Evolutionary conservation across 441 rosid species (phyloP).

Genomic region (Adansonia rubrostipa): DNA sequence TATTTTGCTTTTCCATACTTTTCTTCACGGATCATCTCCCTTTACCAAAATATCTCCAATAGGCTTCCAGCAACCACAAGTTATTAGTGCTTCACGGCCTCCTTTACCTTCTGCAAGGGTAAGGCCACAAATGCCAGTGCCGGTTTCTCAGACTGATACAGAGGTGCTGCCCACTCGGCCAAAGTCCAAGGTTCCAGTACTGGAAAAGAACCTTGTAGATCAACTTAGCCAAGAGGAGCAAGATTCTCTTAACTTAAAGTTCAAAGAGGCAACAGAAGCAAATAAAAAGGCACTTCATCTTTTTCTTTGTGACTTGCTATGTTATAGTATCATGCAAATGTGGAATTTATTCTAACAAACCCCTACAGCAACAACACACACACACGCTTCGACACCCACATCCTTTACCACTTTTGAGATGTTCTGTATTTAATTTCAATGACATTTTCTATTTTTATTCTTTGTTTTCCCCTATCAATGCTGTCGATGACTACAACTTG

Average conservation of each 20-base stretch:
- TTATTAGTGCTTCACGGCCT: conserved; percentile 51
- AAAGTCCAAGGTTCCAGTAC: conserved; percentile 77
- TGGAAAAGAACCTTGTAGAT: conserved; percentile 83
- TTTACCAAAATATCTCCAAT: conserved; percentile 30
- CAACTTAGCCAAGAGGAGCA: conserved; percentile 97
- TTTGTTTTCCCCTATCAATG: conserved; percentile 19
- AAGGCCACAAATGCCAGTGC: conserved; percentile 86
- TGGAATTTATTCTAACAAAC: conserved; percentile 9
- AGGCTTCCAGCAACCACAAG: conserved; percentile 72
- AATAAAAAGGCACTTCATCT: conserved; percentile 76
- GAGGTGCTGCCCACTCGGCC: conserved; percentile 54
- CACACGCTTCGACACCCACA: background rate
- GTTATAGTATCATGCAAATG: background rate
- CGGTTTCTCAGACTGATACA: conserved; percentile 66
- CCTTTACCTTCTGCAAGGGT: conserved; percentile 60
- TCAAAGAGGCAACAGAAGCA: conserved; percentile 84
- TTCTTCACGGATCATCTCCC: conserved; percentile 28
- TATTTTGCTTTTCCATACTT: conserved; percentile 21
- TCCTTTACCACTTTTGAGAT: background rate
- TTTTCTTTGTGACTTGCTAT: conserved; percentile 33
- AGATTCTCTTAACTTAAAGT: conserved; percentile 72
- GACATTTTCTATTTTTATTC: conserved; percentile 28
- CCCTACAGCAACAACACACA: no score
- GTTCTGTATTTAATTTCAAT: conserved; percentile 1
- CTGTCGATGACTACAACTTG: background rate